Conservation (phyloP, 495 filamentous ascomycete species). For the Penicillium daleae region DNA sequence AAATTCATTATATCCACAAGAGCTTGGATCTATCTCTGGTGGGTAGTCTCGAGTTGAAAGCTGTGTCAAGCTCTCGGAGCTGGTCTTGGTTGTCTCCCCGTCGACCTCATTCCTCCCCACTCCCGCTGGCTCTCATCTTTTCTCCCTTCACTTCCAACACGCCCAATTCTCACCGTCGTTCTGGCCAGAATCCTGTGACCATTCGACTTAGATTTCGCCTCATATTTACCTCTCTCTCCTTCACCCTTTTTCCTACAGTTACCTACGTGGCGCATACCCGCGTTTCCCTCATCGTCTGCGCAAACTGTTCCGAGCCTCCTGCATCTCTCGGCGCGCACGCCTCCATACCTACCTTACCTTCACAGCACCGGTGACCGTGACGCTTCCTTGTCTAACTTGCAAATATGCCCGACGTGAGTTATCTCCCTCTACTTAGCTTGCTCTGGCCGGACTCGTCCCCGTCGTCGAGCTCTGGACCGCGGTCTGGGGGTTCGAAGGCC, state of each 20-base stretch:
- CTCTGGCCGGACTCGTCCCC: neutral
- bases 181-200: neutral
- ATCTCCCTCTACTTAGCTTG: neutral
- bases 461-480: neutral
- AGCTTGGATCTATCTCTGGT: neutral
- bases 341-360: neutral
- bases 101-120: constrained; percentile 26
- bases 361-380: neutral
- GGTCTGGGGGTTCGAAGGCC: constrained; percentile 1
- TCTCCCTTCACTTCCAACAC: constrained; percentile 14
- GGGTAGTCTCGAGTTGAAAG: neutral
- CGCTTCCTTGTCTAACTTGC: neutral
- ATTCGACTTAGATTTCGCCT: neutral
- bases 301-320: constrained; percentile 16
- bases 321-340: constrained; percentile 14
- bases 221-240: neutral
- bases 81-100: constrained; percentile 14
- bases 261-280: neutral
- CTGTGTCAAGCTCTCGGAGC: neutral
- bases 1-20: neutral
- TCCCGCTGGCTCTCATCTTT: constrained; percentile 16
- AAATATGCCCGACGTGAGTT: constrained; percentile 54
- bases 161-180: neutral
- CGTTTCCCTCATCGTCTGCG: constrained; percentile 5
- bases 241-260: constrained; percentile 2